Evolutionary conservation across 345 rosid genomes (phyloP).

Genomic region (Anacardium occidentale): DNA sequence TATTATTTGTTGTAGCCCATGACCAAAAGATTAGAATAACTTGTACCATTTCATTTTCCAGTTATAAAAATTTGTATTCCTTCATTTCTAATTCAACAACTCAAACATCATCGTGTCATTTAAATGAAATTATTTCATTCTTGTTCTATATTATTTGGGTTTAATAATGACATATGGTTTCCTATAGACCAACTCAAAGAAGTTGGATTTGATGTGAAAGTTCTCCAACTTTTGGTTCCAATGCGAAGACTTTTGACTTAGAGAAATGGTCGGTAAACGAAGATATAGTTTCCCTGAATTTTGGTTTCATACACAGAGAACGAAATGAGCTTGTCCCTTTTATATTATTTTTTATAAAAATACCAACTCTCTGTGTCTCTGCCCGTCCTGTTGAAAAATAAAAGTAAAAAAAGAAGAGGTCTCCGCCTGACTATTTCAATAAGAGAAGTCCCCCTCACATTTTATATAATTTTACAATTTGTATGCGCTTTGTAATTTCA

Average conservation of each 20-base stretch:
- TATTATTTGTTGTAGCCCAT: slow-evolving; percentile 10
- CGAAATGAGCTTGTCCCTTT: slow-evolving; percentile 1
- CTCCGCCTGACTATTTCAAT: background rate
- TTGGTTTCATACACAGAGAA: background rate
- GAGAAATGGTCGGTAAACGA: background rate
- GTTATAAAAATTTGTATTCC: slow-evolving; percentile 17
- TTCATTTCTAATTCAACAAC: background rate
- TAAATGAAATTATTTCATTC: background rate
- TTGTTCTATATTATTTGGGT: background rate
- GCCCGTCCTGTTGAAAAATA: background rate
- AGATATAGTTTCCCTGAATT: slow-evolving; percentile 3
- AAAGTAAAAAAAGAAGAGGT: background rate
- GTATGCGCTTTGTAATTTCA: slow-evolving; percentile 3
- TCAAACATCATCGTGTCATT: background rate
- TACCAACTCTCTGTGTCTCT: too few relatives aligned
- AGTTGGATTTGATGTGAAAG: slow-evolving; percentile 14
- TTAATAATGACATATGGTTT: too few relatives aligned
- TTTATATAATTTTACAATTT: background rate
- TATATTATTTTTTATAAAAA: slow-evolving; percentile 1
- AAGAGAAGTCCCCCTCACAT: background rate
- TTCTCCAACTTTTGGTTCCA: slow-evolving; percentile 22
- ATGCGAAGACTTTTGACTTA: slow-evolving; percentile 12
- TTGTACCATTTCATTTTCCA: slow-evolving; percentile 20
- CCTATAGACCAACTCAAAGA: background rate
- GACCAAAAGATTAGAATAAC: slow-evolving; percentile 17